Percentiles rank a stretch among this genome's conserved stretches.
phyloP scores from a whole-genome alignment of 768 basidiomycete genomes.

The Ramaria sp. region DNA sequence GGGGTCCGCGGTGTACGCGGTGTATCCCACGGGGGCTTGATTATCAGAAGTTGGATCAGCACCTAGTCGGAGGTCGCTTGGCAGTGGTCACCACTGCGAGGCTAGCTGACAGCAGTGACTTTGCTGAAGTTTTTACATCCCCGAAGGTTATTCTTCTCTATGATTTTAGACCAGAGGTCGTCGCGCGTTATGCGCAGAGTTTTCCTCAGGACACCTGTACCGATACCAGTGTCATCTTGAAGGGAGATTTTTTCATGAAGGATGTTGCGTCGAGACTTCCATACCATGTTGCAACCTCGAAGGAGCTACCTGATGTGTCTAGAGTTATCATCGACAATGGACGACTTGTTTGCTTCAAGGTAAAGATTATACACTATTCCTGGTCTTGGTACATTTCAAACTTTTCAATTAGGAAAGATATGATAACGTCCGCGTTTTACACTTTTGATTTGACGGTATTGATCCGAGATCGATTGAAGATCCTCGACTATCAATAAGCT shows the following conservation, averaged over 20 bases:
- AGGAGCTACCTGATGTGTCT: background rate
- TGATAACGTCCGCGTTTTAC: too few species aligned
- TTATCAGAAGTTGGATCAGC: too few species aligned
- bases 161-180: constrained; percentile 1
- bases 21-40: too few species aligned
- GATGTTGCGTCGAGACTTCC: background rate
- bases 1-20: background rate
- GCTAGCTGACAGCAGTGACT: background rate
- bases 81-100: background rate
- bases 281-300: background rate
- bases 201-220: background rate
- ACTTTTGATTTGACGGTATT: too few species aligned
- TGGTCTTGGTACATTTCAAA: too few species aligned
- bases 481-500: too few species aligned
- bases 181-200: background rate
- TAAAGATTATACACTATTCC: background rate
- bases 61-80: too few species aligned
- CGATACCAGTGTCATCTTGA: background rate
- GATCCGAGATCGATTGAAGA: too few species aligned
- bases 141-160: constrained; percentile 1
- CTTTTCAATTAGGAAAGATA: too few species aligned
- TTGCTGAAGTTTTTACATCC: background rate
- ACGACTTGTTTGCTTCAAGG: constrained; percentile 2
- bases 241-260: background rate
- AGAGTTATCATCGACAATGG: constrained; percentile 8